A percentile compares a stretch with the other conserved stretches of the same genome.
Evolutionary conservation across 1,139 yeast species (phyloP).

Genomic region (Hemisphaericaspora lyxosophila): DNA sequence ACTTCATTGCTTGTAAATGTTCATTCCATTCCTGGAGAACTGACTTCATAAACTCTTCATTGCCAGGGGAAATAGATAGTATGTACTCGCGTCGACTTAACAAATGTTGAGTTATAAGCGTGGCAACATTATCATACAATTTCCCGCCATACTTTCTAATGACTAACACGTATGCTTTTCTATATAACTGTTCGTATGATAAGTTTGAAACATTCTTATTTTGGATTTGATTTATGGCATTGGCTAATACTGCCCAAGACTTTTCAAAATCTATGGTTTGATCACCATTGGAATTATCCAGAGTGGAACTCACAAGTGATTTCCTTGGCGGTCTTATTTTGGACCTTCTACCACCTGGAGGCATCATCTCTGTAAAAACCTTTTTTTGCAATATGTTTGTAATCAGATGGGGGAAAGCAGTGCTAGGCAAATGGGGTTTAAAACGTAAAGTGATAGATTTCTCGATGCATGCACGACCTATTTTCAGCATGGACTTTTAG

Average conservation of each 20-base stretch:
- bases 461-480: too few species aligned
- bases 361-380: constrained; percentile 24
- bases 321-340: constrained; percentile 76
- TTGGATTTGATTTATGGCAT: constrained; percentile 77
- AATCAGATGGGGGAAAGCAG: too few species aligned
- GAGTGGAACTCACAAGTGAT: constrained; percentile 32
- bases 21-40: constrained; percentile 68
- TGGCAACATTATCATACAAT: constrained; percentile 63
- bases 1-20: constrained; percentile 71
- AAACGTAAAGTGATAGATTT: too few species aligned
- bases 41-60: constrained; percentile 44
- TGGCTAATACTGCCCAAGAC: constrained; percentile 69
- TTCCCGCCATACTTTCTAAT: constrained; percentile 69
- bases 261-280: constrained; percentile 58
- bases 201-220: constrained; percentile 70
- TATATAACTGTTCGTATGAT: constrained; percentile 81
- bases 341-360: constrained; percentile 48
- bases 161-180: constrained; percentile 79
- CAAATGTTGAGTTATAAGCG: constrained; percentile 53
- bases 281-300: constrained; percentile 16
- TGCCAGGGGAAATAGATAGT: constrained; percentile 17
- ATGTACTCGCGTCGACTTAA: constrained; percentile 26
- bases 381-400: not conserved
- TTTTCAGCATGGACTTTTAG: too few species aligned
- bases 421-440: too few species aligned